Evolutionary conservation across 352 stramenopile genomes (phyloP), one percentile per base, ranked within the genome.

Genomic region (Phytophthora tentaculata): DNA sequence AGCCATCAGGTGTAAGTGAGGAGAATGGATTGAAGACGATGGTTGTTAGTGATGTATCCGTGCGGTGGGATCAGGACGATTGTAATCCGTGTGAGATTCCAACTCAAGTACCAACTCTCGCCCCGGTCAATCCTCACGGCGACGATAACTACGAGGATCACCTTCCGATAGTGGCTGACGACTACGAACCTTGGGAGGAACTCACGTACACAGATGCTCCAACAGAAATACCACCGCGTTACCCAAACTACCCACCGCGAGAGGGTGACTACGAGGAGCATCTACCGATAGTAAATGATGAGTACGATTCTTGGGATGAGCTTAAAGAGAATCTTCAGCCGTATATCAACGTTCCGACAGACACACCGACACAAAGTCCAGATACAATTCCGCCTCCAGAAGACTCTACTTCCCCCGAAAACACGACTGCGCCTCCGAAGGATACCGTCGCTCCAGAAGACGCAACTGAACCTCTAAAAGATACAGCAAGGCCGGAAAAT

Each of bases 1-100:
- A 68, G 17, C 28, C 24, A 24, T 29, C 41, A 35, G 12, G 2
- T 20, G 35, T 35, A 12, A 1, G 16, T 23, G 39, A 20, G 13
- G 47, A 61, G 37, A 23, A 12, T 5, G 22, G 44, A 17, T 56
- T 48, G 13, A 22, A 32, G 2, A 56, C 39, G n/a, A 47, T 5
- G 28, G 20, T 23, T 32, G 32, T 65, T 5, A 43, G 35, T 4
- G 45, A 69, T 16, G 66, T 52, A 26, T 19, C 44, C 16, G 66
- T 62, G 47, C 48, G 54, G 19, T 70, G 66, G 66, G 26, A 66
- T 19, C 54, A 70, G 55, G 29, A 74, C 8, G 60, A 74, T 20
- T 69, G 60, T 24, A 16, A 61, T 53, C 66, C 60, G 7, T 69
- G 66, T 53, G 66, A 65, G 17, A 37, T 73, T 14, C 60, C 66